These are phyloP conservation scores for Ruellia speciosa DNA, from an alignment of 305 asterid species.

Conservation along the genomic window DNA sequence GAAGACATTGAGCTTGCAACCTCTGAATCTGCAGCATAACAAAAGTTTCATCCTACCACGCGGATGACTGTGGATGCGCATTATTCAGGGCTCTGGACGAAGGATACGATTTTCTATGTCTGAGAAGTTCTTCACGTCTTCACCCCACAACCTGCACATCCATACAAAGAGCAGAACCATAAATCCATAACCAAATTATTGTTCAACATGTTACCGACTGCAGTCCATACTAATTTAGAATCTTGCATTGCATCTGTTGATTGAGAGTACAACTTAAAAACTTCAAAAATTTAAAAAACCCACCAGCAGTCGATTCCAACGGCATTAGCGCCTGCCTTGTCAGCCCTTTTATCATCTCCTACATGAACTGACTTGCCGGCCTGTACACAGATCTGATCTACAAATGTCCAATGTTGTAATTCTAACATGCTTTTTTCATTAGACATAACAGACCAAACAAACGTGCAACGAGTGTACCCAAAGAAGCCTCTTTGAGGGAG, in stretches of 20 bases:
- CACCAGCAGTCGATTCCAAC: slow-evolving; percentile 86
- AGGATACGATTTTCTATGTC: slow-evolving; percentile 57
- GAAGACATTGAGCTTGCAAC: too few relatives aligned
- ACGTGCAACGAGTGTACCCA: neutral
- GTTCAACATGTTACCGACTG: too few relatives aligned
- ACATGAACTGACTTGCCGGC: slow-evolving; percentile 68
- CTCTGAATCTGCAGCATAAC: too few relatives aligned
- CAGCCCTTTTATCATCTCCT: slow-evolving; percentile 76
- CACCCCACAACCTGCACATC: slow-evolving; percentile 79
- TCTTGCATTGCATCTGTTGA: neutral
- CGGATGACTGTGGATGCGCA: too few relatives aligned
- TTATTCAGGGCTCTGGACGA: slow-evolving; percentile 15
- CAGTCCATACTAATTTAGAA: neutral
- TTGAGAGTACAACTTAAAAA: too few relatives aligned
- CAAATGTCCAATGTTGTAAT: slow-evolving; percentile 18
- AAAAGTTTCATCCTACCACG: too few relatives aligned
- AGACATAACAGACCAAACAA: neutral
- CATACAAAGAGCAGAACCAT: neutral
- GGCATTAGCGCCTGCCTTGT: slow-evolving; percentile 77
- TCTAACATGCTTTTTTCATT: neutral
- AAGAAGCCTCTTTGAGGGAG: neutral
- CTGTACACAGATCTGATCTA: slow-evolving; percentile 58
- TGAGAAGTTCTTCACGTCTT: slow-evolving; percentile 62
- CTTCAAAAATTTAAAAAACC: slow-evolving; percentile 1
- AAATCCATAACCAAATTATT: slow-evolving; percentile 1